Conservation (phyloP, 2,329 filamentous ascomycete genomes). For the Colletotrichum liriopes region DNA sequence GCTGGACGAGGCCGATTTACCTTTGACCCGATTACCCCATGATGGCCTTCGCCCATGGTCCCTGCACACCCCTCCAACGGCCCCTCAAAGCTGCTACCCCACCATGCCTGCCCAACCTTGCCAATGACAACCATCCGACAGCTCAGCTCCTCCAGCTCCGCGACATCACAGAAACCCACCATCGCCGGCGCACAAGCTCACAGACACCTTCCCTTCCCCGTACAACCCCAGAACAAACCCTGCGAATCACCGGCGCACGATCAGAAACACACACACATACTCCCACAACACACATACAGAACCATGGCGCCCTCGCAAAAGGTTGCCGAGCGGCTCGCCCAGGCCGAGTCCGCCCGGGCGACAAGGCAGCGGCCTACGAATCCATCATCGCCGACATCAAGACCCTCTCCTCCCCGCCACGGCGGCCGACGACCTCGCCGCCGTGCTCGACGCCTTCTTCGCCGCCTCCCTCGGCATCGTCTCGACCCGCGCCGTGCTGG, state of each 20-base stretch:
- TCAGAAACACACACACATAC: background rate
- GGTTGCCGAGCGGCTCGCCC: constrained; percentile 61
- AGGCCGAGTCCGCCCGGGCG: constrained; percentile 56
- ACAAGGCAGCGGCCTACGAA: constrained; percentile 64
- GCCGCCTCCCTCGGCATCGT: constrained; percentile 81
- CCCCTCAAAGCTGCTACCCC: constrained; percentile 40
- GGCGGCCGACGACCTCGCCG: constrained; percentile 72
- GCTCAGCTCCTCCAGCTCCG: constrained; percentile 25
- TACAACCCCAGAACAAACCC: background rate
- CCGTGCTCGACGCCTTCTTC: constrained; percentile 78
- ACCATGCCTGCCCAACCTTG: constrained; percentile 44
- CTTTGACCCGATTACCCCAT: background rate
- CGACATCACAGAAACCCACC: constrained; percentile 11
- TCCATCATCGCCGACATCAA: constrained; percentile 62
- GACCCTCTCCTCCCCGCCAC: constrained; percentile 57
- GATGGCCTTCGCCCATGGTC: constrained; percentile 8
- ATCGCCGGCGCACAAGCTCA: background rate
- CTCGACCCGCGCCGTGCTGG: constrained; percentile 79
- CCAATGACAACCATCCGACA: constrained; percentile 36
- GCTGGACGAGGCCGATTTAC: background rate
- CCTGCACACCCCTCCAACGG: constrained; percentile 25
- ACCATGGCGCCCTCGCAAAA: constrained; percentile 58
- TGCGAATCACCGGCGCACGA: background rate
- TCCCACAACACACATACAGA: background rate
- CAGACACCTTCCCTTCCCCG: background rate